Evolutionary conservation across 129 eudicot species (phyloP), one percentile per base, ranked within the genome.

Genomic region (Ambrosia artemisiifolia): DNA sequence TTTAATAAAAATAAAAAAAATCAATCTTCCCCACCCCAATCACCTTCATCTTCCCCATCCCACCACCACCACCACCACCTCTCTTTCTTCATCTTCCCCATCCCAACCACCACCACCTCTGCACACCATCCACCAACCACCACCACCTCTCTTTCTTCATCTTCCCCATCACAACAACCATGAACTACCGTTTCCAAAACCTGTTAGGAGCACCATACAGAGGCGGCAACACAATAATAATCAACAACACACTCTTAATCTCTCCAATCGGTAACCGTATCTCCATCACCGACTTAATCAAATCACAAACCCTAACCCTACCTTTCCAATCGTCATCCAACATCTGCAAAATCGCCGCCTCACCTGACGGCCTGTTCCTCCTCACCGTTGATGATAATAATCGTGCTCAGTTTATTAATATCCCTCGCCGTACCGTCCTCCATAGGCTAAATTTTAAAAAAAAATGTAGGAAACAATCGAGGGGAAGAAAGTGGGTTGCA

Each of bases 121-220:
- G n/a, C n/a, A n/a, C n/a, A n/a, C n/a, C n/a, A n/a, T n/a, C n/a
- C n/a, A n/a, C n/a, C n/a, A n/a, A n/a, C n/a, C n/a, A n/a, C n/a
- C n/a, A n/a, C n/a, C n/a, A n/a, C n/a, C n/a, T n/a, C n/a, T n/a
- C n/a, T n/a, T n/a, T n/a, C n/a, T n/a, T n/a, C n/a, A n/a, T n/a
- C n/a, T n/a, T n/a, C n/a, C n/a, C n/a, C n/a, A n/a, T n/a, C n/a
- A 35, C 44, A 8, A 40, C 46, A 61, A 59, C 81, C 75, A 93
- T 94, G 98, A 94, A 94, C 57, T 94, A 81, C 89, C 80, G 93
- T 35, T 94, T 94, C 69, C 92, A 90, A 9, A 90, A 90, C 61
- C 96, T 89, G 4, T 88, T 94, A 50, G 98, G 98, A 72, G 98
- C 98, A 12, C 98, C 98, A 1, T 94, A 94, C 85, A 75, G 96